Evolutionary conservation across 1,139 yeast species (phyloP), one percentile per base, ranked within the genome.

Genomic region (Saccharomyces hybrid): DNA sequence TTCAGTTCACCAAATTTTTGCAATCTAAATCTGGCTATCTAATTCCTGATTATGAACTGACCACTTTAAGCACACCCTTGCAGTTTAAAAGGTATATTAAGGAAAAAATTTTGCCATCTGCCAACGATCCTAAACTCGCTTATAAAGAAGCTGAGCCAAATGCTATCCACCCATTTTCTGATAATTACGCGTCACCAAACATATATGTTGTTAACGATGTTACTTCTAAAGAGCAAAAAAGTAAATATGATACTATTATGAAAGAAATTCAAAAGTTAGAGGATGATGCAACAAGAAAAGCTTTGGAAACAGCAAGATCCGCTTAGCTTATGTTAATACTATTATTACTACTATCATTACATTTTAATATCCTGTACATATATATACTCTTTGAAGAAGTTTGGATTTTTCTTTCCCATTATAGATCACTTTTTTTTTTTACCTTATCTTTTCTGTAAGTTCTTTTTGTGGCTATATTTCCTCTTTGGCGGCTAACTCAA

Each of bases 71-170:
- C 57, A 74, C 77, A 13, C 78, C 83, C 25, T 64, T 66, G 2
- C 75, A 72, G 27, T 75, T 88, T 52, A 73, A 74, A 56, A 59
- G 69, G 0, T 81, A 79, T 58, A 75, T 83, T 54, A 62, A 69
- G 31, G 61, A 68, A 8, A 70, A 77, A 49, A 75, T 86, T 8
- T 73, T 78, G 34, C 25, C 25, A 38, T 19, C 44, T 11, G 25
- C 19, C 7, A 38, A 38, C 26, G 79, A 80, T 38, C 71, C 74
- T 13, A 71, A 68, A 52, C 72, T 58, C 9, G 58, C 56, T 8
- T 80, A 76, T 72, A 78, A 79, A 62, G 95, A 86, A 69, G 78
- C 84, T 65, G 81, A 82, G 67, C 95, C 96, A 27, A 81, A 86
- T 60, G 93, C 89, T 47, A 80, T 89, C 53, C 81, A 86, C 70